These are phyloP conservation scores for Casaregolazyma lundiana DNA, from an alignment of 1,139 yeast genomes.

Conservation along the genomic window DNA sequence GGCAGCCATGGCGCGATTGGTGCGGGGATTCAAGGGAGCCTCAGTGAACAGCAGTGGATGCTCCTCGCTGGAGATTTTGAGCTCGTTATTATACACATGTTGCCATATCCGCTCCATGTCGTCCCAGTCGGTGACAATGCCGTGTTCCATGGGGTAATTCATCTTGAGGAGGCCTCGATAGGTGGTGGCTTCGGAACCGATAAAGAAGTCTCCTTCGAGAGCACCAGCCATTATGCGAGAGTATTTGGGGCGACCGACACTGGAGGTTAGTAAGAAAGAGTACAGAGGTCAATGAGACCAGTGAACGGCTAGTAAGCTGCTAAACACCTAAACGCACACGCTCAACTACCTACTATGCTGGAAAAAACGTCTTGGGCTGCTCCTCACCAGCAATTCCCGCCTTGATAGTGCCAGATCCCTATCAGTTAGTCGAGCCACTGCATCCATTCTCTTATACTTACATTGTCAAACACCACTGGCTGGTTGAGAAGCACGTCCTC, in stretches of 20 bases:
- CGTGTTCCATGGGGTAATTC: constrained; percentile 73
- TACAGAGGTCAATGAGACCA: no score
- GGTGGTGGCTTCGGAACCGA: constrained; percentile 72
- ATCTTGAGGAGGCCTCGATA: constrained; percentile 69
- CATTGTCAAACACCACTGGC: constrained; percentile 85
- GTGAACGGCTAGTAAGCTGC: no score
- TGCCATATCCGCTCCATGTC: constrained; percentile 80
- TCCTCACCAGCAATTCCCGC: constrained; percentile 96
- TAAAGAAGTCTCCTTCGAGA: constrained; percentile 54
- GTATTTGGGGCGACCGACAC: constrained; percentile 81
- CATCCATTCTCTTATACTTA: constrained; percentile 22
- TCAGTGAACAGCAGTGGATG: constrained; percentile 88
- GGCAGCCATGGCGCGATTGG: constrained; percentile 67
- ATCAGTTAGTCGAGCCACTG: no score
- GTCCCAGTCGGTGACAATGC: constrained; percentile 78
- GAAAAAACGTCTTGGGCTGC: constrained; percentile 56
- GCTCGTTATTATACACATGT: constrained; percentile 54
- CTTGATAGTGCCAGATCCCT: constrained; percentile 82
- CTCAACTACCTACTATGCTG: constrained; percentile 41
- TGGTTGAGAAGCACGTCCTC: constrained; percentile 53
- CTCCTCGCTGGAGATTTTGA: constrained; percentile 72
- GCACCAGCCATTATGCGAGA: constrained; percentile 83
- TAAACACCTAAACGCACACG: no score
- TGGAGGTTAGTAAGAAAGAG: constrained; percentile 14
- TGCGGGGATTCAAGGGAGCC: constrained; percentile 76